phyloP scores from a whole-genome alignment of 2,329 filamentous ascomycete species.

The Ilyonectria mors-panacis region DNA sequence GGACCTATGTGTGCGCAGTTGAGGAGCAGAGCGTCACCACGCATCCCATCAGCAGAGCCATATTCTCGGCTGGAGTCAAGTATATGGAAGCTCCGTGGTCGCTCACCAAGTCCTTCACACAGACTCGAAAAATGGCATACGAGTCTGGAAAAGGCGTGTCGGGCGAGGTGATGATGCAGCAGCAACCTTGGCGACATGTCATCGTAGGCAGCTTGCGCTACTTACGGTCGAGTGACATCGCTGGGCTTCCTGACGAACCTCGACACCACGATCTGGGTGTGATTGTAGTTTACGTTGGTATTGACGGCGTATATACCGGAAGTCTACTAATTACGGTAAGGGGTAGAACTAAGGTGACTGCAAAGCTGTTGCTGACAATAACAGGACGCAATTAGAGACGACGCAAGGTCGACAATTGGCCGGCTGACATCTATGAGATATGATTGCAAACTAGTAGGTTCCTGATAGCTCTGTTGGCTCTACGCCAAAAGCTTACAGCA shows the following conservation, averaged over 20 bases:
- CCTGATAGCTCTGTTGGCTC: not conserved
- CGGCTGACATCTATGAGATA: slow-evolving; percentile 1
- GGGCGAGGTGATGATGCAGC: slow-evolving; percentile 7
- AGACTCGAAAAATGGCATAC: not conserved
- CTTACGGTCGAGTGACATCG: not conserved
- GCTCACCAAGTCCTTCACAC: not conserved
- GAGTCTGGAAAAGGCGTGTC: slow-evolving; percentile 14
- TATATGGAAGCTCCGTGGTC: not conserved
- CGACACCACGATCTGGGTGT: not conserved
- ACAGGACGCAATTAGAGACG: slow-evolving; percentile 12
- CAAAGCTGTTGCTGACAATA: not conserved
- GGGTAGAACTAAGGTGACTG: too few relatives aligned
- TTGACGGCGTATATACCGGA: slow-evolving; percentile 12
- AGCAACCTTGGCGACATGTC: slow-evolving; percentile 11
- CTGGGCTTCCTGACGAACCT: not conserved
- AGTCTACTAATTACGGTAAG: slow-evolving; percentile 14
- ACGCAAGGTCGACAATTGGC: not conserved
- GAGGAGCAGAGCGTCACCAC: slow-evolving; percentile 15
- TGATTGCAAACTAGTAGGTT: slow-evolving; percentile 1
- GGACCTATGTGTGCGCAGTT: slow-evolving; percentile 10
- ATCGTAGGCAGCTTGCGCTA: slow-evolving; percentile 14
- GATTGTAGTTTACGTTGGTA: slow-evolving; percentile 19
- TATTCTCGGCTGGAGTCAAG: slow-evolving; percentile 10
- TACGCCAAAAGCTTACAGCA: not conserved
- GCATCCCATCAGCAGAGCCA: slow-evolving; percentile 16